Evolutionary conservation across 2,329 filamentous ascomycete genomes (phyloP).

Genomic region (Alternaria angustiovoidea): DNA sequence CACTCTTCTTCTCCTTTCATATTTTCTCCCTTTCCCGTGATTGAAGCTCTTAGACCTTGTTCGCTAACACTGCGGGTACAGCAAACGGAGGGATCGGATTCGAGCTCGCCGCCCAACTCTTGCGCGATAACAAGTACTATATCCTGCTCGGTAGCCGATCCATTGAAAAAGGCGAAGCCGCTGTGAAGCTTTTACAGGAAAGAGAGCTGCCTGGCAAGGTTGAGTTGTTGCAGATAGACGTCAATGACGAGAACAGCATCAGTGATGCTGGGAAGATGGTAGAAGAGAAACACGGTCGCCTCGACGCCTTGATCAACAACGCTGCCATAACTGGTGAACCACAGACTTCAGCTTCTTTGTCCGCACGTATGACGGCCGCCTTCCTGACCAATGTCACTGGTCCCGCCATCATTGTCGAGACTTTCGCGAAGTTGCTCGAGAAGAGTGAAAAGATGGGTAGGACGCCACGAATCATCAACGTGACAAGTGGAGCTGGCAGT

Average conservation of each 20-base stretch:
- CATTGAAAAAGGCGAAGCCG: neutral
- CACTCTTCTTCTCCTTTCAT: no score
- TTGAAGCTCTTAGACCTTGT: no score
- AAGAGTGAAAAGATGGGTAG: constrained; percentile 16
- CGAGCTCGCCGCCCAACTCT: constrained; percentile 52
- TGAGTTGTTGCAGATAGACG: neutral
- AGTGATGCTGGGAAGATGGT: neutral
- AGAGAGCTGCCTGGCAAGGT: neutral
- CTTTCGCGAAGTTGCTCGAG: constrained; percentile 24
- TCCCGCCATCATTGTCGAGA: neutral
- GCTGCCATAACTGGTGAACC: constrained; percentile 34
- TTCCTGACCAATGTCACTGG: no score
- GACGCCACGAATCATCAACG: constrained; percentile 42
- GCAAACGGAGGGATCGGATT: constrained; percentile 60
- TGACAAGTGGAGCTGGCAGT: constrained; percentile 42
- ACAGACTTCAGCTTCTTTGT: no score
- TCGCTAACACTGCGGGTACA: neutral
- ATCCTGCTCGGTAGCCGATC: constrained; percentile 4
- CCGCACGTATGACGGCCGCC: no score
- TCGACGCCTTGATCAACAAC: constrained; percentile 52
- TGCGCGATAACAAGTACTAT: constrained; percentile 44
- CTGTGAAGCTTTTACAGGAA: neutral
- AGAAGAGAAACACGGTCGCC: neutral
- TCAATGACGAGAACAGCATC: neutral
- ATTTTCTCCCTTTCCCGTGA: accelerated